Percentiles rank a stretch among this genome's conserved stretches.
These are phyloP conservation scores for Neonectria hederae DNA, from an alignment of 2,329 filamentous ascomycete genomes.

Conservation along the genomic window DNA sequence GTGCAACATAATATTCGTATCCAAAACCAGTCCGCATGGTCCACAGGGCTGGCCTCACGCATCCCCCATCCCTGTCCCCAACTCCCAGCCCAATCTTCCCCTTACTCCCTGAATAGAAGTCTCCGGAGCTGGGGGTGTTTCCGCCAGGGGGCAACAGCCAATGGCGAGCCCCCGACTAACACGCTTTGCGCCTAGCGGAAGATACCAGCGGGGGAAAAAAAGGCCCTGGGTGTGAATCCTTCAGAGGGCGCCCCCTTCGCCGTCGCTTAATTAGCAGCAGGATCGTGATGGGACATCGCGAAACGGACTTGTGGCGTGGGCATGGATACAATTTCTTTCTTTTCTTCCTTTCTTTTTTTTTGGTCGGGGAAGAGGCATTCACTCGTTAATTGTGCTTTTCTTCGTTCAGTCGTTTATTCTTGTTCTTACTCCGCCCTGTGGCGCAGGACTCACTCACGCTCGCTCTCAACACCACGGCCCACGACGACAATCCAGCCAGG, in stretches of 20 bases:
- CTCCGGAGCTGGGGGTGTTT: background rate
- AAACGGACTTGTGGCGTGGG: background rate
- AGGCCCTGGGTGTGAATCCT: constrained; percentile 5
- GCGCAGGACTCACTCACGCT: background rate
- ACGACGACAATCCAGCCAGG: background rate
- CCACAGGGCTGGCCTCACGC: background rate
- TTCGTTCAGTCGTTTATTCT: background rate
- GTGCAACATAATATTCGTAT: background rate
- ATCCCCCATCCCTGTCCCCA: background rate
- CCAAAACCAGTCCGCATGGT: background rate
- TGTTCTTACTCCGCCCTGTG: background rate
- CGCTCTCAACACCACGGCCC: background rate
- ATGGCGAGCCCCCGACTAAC: constrained; percentile 2
- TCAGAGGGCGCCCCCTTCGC: background rate
- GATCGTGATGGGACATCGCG: background rate
- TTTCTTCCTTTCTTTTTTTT: background rate
- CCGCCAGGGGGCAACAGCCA: background rate
- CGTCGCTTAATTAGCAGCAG: constrained; percentile 6
- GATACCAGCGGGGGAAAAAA: background rate
- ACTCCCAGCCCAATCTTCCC: background rate
- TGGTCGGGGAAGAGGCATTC: background rate
- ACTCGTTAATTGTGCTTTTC: background rate
- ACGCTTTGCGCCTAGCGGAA: constrained; percentile 10
- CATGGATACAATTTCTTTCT: constrained; percentile 6
- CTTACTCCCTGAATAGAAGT: constrained; percentile 18